A percentile compares a stretch with the other conserved stretches of the same genome.
These are phyloP conservation scores for Cytospora paraplurivora DNA, from an alignment of 2,329 filamentous ascomycete species.

Conservation along the genomic window DNA sequence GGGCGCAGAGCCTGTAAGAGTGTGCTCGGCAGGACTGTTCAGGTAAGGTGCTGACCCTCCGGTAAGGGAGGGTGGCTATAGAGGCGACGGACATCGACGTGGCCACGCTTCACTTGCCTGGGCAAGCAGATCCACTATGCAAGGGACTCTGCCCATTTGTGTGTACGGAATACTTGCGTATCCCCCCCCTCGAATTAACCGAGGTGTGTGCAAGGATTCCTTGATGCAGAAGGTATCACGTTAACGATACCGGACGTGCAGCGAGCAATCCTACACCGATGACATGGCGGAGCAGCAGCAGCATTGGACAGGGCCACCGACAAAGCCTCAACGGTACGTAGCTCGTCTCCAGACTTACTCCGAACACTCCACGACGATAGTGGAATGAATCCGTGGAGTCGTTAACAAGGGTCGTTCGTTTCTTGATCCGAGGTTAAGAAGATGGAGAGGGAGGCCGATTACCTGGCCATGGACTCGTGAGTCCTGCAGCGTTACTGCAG, in stretches of 20 bases:
- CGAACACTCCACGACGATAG: neutral
- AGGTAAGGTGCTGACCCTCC: conserved; percentile 18
- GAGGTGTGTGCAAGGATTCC: neutral
- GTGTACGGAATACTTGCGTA: neutral
- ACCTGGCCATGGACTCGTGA: neutral
- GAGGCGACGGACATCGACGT: conserved; percentile 14
- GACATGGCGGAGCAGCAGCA: neutral
- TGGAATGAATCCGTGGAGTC: no score
- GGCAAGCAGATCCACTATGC: conserved; percentile 19
- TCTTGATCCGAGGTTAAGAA: neutral
- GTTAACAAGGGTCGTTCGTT: neutral
- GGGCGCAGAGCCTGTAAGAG: neutral
- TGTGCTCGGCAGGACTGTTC: neutral
- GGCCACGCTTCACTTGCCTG: conserved; percentile 20
- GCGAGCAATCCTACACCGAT: neutral
- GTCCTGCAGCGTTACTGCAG: neutral
- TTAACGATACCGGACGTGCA: neutral
- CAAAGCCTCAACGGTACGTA: neutral
- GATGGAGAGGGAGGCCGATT: neutral
- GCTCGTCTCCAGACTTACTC: neutral
- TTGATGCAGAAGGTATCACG: neutral
- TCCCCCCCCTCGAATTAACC: neutral
- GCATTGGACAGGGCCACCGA: neutral
- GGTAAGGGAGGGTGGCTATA: conserved; percentile 18
- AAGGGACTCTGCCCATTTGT: conserved; percentile 9